phyloP scores from a whole-genome alignment of 805 yeast genomes.

The Kluyveromyces nonfermentans region DNA sequence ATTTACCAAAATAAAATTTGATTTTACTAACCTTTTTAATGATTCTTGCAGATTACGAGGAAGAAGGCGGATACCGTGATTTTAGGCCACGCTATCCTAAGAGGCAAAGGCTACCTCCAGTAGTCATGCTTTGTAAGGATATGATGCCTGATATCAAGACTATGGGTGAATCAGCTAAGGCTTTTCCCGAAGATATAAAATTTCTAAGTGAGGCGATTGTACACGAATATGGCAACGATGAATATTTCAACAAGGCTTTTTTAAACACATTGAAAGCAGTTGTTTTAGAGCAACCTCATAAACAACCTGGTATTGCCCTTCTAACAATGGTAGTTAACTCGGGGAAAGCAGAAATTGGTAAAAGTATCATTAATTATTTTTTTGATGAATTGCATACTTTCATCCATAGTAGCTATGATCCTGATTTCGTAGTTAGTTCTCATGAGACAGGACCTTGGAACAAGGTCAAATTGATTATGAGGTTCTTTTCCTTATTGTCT shows the following conservation, averaged over 20 bases:
- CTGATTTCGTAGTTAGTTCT: slow-evolving; percentile 20
- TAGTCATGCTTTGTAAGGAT: slow-evolving; percentile 37
- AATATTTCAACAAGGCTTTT: slow-evolving; percentile 47
- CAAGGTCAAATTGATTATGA: slow-evolving; percentile 55
- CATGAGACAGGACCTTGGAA: slow-evolving; percentile 53
- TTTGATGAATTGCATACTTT: slow-evolving; percentile 54
- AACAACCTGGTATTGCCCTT: slow-evolving; percentile 61
- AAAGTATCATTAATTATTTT: slow-evolving; percentile 57
- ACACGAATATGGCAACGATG: slow-evolving; percentile 55
- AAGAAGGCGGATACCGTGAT: slow-evolving; percentile 25
- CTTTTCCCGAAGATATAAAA: slow-evolving; percentile 52
- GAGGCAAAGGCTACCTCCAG: slow-evolving; percentile 36
- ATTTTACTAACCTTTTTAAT: slow-evolving; percentile 4
- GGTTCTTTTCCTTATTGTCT: slow-evolving; percentile 58
- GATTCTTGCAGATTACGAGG: slow-evolving; percentile 22
- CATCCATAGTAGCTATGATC: slow-evolving; percentile 31
- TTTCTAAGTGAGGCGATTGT: slow-evolving; percentile 59
- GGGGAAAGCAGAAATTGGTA: slow-evolving; percentile 55
- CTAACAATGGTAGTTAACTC: slow-evolving; percentile 59
- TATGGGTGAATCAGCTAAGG: slow-evolving; percentile 46
- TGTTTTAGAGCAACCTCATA: slow-evolving; percentile 84
- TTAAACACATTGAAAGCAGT: slow-evolving; percentile 59
- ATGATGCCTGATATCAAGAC: slow-evolving; percentile 44
- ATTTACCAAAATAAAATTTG: neutral
- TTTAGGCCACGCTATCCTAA: slow-evolving; percentile 25